Base-by-base conservation (phyloP, 1,139 yeast species). In the Maudiozyma humilis region DNA sequence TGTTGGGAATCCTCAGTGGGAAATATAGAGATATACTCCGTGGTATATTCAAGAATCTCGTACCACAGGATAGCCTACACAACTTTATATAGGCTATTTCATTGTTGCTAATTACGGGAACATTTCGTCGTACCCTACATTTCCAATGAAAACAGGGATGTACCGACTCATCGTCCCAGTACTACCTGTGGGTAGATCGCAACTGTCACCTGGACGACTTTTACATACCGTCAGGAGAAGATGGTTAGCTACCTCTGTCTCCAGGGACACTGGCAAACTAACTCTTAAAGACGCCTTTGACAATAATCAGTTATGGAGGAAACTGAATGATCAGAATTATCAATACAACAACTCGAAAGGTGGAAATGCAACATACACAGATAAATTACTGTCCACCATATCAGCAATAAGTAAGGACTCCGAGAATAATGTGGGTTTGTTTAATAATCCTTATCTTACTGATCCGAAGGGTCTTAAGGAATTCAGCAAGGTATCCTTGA, bases 381-480 rank as follows among this genome's bases (percentile, higher is more conserved):
- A 42, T 6, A 45, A 44, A 32, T 13, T 43, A n/a, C 39, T 48
- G 6, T 38, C 45, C 12, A 36, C 42, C 16, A 33, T 51, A 16
- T 41, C 20, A 7, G 13, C 23, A 4, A 4, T 13, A 5, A 37
- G 38, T 12, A 38, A 34, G 7, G 20, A 25, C 19, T n/a, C 13
- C 27, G 15, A 15, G 8, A 18, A 39, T 6, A 38, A 35, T 34
- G 42, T 36, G 12, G 97, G 97, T 0, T 69, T 91, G 32, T 88
- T 91, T 60, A 70, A 72, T 43, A 89, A 89, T 56, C 80, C 81
- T 25, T 75, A 74, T 48, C 67, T 91, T 38, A 75, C 73, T 1
- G 71, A 79, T 2, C 87, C 96, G 0, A 67, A 73, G 17, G 96
- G 96, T 0, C 65, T 91, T 23, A 67, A 75, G 18, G 71, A 74